A percentile compares a stretch with the other conserved stretches of the same genome.
Conservation (phyloP, 768 basidiomycete genomes). For the Butyriboletus loyo region DNA sequence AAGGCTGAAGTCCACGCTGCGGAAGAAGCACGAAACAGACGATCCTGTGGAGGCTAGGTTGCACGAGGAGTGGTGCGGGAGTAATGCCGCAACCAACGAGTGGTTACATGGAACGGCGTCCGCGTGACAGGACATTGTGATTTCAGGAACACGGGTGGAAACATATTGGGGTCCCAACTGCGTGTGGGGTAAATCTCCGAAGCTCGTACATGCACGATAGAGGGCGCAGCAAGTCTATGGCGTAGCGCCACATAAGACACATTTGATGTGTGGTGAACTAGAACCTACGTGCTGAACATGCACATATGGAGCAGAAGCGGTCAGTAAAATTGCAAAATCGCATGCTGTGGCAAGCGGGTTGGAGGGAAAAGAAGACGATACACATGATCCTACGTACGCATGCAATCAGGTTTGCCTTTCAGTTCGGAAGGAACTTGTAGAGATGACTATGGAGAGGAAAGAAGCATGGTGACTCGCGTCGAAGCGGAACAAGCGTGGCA, state of each 20-base stretch:
- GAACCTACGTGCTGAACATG: constrained; percentile 5
- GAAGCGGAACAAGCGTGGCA: constrained; percentile 5
- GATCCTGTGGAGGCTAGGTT: constrained; percentile 1
- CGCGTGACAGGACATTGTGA: not conserved
- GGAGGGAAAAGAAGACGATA: constrained; percentile 3
- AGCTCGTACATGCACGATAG: not conserved
- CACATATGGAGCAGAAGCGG: constrained; percentile 5
- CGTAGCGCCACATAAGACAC: constrained; percentile 1
- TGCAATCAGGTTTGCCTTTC: constrained; percentile 13
- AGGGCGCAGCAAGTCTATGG: not conserved
- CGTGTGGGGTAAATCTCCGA: constrained; percentile 21
- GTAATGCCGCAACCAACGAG: not conserved
- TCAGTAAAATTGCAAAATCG: constrained; percentile 17
- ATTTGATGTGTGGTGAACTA: not conserved
- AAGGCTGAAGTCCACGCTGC: constrained; percentile 2
- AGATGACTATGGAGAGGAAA: constrained; percentile 6
- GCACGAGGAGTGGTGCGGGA: constrained; percentile 20
- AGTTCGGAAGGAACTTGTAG: constrained; percentile 24
- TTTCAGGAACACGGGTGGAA: not conserved
- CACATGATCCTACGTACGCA: constrained; percentile 2
- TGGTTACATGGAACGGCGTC: constrained; percentile 1
- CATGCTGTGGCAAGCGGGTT: constrained; percentile 3
- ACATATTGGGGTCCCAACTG: not conserved
- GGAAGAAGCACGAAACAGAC: constrained; percentile 11
- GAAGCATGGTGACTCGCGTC: constrained; percentile 15